Base-by-base conservation (phyloP, 2,329 filamentous ascomycete species). In the Alternaria sp. region DNA sequence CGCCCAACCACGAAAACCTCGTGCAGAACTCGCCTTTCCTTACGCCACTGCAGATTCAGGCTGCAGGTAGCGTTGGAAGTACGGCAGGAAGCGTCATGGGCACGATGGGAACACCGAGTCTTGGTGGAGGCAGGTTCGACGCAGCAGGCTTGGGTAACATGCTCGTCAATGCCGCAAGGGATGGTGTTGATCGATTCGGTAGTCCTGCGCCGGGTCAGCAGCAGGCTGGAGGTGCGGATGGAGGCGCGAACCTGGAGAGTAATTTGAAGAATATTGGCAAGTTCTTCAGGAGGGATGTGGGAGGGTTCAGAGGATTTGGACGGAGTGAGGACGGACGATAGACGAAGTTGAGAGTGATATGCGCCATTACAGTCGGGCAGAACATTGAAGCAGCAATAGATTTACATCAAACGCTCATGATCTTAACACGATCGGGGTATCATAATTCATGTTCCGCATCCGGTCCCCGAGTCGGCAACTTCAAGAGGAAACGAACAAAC, bases 221-320 rank as follows among this genome's bases (percentile, higher is more conserved):
- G 57, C 69, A 53, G 75, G 76, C 69, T 61, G 39, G 66, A 49
- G 49, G 22, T 34, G 66, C 57, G 24, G 75, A 54, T 54, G 72
- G 59, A 59, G 78, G 90, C 71, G 87, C 87, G 7, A 92, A 91
- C 53, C 87, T 97, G 65, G 96, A 97, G 75, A 94, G 96, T 79
- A 97, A 97, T 79, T 77, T 98, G 79, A 94, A 93, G 81, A 97
- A 93, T 77, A 92, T 99, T 80, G 94, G 94, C 24, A 97, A 96
- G 80, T 97, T 98, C 81, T 98, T 98, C 82, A 89, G 91, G 64
- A 84, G 94, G 64, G 94, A 97, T 81, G 89, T 94, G 64, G 91
- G 91, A 1, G 70, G 69, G 0, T 78, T 79, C 47, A 72, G 74
- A 48, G 73, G 76, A 7, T 79, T 79, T 68, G 76, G 76, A 9